Base-by-base conservation (phyloP, 257 asterid species). In the Mentha longifolia region DNA sequence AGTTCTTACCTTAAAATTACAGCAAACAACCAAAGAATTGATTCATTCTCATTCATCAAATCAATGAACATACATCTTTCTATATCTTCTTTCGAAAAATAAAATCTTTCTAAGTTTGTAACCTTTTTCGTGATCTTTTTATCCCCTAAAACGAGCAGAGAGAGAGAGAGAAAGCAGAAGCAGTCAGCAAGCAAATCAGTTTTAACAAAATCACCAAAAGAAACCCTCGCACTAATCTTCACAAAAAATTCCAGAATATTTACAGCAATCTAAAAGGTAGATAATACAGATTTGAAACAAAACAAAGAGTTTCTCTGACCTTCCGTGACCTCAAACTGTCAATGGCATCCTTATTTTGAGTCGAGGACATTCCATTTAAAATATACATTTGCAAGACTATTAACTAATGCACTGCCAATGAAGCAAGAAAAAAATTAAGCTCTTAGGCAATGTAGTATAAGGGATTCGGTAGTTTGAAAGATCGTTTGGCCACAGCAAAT, bases 401-500 rank as follows among this genome's bases (percentile, higher is more conserved):
- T 45, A 35, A 9, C 30, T 61, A 19, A 42, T 63, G 14, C n/a
- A 10, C 16, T 19, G 68, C 20, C 42, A 45, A 64, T 15, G 31
- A 61, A 61, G 30, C n/a, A 37, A 10, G 46, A 33, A 7, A 61
- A 39, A 19, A 45, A 5, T 35, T 22, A 20, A 25, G 33, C 41
- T 63, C 13, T 65, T 79, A 91, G 54, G 89, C 67, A 78, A 91
- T 62, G 76, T 75, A 86, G 71, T 93, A 93, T 77, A 89, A 51
- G 17, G 90, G 94, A 81, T 91, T 93, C 6, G 98, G 98, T 61
- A 91, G 84, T 74, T 93, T 93, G 80, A 93, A 91, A 30, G 98
- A 93, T 61, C 96, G 77, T 41, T 64, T 49, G 14, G 91, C 97
- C 17, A 89, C 68, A 7, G 95, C 82, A 35, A 72, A 91, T 55